phyloP scores from a whole-genome alignment of 2,329 filamentous ascomycete genomes.

The Pseudovirgaria hyperparasitica region DNA sequence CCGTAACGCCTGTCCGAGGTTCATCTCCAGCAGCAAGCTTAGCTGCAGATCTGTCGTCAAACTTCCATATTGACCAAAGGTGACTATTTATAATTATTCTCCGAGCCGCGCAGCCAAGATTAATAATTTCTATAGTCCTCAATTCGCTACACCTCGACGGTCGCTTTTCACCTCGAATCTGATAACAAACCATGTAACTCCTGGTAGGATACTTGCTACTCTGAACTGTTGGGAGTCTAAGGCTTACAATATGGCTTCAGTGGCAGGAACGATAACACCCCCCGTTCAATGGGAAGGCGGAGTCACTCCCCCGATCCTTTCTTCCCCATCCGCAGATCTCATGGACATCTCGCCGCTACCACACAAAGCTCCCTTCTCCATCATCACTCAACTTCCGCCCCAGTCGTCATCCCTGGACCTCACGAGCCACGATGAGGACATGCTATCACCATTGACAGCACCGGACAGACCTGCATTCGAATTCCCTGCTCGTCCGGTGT shows the following conservation, averaged over 20 bases:
- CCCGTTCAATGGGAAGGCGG: constrained; percentile 47
- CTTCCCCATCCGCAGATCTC: constrained; percentile 66
- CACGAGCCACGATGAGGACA: constrained; percentile 31
- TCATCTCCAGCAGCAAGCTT: constrained; percentile 86
- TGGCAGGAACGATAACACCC: constrained; percentile 32
- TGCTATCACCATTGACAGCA: constrained; percentile 23
- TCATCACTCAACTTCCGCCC: constrained; percentile 48
- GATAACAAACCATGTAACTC: constrained; percentile 44
- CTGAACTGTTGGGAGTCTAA: constrained; percentile 9
- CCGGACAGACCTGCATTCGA: constrained; percentile 16
- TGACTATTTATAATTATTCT: constrained; percentile 36
- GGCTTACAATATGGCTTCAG: constrained; percentile 16
- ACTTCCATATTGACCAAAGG: constrained; percentile 94
- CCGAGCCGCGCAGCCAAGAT: constrained; percentile 13
- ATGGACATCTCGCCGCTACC: constrained; percentile 94
- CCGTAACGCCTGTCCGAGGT: constrained; percentile 60
- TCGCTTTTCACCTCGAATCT: constrained; percentile 70
- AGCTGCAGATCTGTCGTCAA: constrained; percentile 88
- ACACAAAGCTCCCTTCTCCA: constrained; percentile 63
- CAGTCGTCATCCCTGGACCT: constrained; percentile 58
- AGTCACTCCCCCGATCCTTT: constrained; percentile 72
- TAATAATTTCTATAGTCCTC: constrained; percentile 50
- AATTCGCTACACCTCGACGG: constrained; percentile 68
- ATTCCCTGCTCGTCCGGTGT: constrained; percentile 19
- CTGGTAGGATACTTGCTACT: constrained; percentile 38